Conservation (phyloP, 2,329 filamentous ascomycete genomes). For the Cladosporium oxysporum region DNA sequence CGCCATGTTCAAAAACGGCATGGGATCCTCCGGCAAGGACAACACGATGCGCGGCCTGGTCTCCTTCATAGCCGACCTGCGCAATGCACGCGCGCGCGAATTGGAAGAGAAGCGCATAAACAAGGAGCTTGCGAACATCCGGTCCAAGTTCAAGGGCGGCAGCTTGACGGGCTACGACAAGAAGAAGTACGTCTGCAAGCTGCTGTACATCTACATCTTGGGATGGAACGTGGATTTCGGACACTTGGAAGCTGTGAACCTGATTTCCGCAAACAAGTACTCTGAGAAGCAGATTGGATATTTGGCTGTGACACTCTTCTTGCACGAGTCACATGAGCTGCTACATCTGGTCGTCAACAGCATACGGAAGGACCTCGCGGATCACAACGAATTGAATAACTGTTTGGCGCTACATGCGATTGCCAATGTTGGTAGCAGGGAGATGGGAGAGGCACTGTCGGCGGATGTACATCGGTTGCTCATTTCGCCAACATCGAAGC, state of each 20-base stretch:
- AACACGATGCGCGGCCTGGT: conserved; percentile 67
- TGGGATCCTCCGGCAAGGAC: conserved; percentile 34
- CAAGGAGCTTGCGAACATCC: conserved; percentile 97
- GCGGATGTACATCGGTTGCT: conserved; percentile 88
- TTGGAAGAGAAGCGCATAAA: conserved; percentile 99
- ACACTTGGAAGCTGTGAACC: conserved; percentile 95
- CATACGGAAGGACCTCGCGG: conserved; percentile 91
- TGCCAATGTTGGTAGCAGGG: conserved; percentile 92
- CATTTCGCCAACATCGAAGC: conserved; percentile 91
- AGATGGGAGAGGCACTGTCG: conserved; percentile 95
- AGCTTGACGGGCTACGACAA: conserved; percentile 95
- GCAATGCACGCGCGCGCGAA: conserved; percentile 92
- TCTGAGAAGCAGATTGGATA: conserved; percentile 99
- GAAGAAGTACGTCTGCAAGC: conserved; percentile 99
- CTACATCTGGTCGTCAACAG: conserved; percentile 97
- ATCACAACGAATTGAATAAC: conserved; percentile 97
- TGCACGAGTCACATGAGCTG: conserved; percentile 96
- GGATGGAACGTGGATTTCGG: conserved; percentile 99
- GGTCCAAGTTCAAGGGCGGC: conserved; percentile 90
- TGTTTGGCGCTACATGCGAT: conserved; percentile 96
- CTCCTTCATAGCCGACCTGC: conserved; percentile 95
- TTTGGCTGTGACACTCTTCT: conserved; percentile 91
- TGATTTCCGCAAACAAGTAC: conserved; percentile 95
- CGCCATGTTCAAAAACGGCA: conserved; percentile 39
- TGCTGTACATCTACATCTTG: conserved; percentile 98